phyloP scores from a whole-genome alignment of 2,329 filamentous ascomycete species.

The Drechmeria coniospora region DNA sequence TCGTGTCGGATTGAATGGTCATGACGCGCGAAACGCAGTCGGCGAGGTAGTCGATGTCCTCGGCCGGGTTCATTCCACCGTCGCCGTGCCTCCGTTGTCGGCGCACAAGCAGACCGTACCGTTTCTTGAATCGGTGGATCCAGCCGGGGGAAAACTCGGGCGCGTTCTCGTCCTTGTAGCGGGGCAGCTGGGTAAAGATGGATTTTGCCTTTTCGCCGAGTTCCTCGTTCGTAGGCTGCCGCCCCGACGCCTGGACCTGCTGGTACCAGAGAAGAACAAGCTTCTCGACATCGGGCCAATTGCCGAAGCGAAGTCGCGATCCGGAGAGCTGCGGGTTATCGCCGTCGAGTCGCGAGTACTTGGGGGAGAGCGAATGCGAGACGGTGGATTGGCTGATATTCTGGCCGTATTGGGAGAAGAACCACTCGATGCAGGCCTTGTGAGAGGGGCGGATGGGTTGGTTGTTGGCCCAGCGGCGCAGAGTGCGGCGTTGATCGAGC shows the following conservation, averaged over 20 bases:
- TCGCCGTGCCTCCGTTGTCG: conserved; percentile 38
- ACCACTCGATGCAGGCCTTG: conserved; percentile 50
- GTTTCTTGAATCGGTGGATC: conserved; percentile 51
- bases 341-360: conserved; percentile 45
- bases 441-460: conserved; percentile 42
- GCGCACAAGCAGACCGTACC: conserved; percentile 41
- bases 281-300: conserved; percentile 49
- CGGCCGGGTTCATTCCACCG: conserved; percentile 29
- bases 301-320: conserved; percentile 45
- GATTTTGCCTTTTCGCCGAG: conserved; percentile 45
- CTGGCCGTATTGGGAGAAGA: conserved; percentile 40
- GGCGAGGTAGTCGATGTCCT: conserved; percentile 44
- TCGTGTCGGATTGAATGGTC: conserved; percentile 40
- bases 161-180: conserved; percentile 43
- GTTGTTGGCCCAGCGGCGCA: conserved; percentile 43
- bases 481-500: conserved; percentile 44
- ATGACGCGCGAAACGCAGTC: conserved; percentile 46
- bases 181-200: conserved; percentile 41
- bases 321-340: conserved; percentile 45
- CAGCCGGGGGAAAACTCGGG: conserved; percentile 49
- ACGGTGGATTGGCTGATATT: conserved; percentile 49
- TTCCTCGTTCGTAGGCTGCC: conserved; percentile 46
- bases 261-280: conserved; percentile 41
- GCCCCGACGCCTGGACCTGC: conserved; percentile 33
- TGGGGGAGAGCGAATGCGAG: conserved; percentile 44